Evolutionary conservation across 2,329 filamentous ascomycete genomes (phyloP).

Genomic region (Talaromyces pinophilus): DNA sequence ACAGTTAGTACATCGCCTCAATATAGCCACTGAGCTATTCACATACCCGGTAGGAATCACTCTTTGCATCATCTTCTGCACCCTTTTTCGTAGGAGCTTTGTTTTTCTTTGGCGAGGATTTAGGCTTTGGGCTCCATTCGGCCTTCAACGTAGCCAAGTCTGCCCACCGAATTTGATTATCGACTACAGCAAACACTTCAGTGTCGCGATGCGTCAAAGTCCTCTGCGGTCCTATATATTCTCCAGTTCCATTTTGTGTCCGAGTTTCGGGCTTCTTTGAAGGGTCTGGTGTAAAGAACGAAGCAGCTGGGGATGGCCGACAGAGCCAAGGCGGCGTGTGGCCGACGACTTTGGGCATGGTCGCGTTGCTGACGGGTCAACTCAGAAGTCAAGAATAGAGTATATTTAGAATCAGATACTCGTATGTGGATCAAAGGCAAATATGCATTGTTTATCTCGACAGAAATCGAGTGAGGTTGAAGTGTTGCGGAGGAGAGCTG

Average conservation of each 20-base stretch:
- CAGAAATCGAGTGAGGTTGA: not conserved
- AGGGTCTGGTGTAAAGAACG: slow-evolving; percentile 67
- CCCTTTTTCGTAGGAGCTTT: slow-evolving; percentile 26
- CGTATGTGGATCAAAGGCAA: not conserved
- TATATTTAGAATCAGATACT: not conserved
- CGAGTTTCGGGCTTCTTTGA: slow-evolving; percentile 40
- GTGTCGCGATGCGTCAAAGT: slow-evolving; percentile 80
- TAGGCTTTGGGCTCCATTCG: slow-evolving; percentile 47
- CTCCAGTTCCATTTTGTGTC: slow-evolving; percentile 30
- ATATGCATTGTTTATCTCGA: not conserved
- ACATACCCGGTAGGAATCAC: slow-evolving; percentile 34
- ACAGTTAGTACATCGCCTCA: slow-evolving; percentile 19
- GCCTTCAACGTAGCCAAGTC: slow-evolving; percentile 80
- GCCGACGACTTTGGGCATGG: slow-evolving; percentile 82
- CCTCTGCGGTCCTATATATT: slow-evolving; percentile 47
- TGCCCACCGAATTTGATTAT: slow-evolving; percentile 89
- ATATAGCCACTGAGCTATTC: slow-evolving; percentile 5
- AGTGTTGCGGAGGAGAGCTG: slow-evolving; percentile 12
- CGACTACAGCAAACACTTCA: slow-evolving; percentile 84
- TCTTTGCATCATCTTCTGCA: slow-evolving; percentile 38
- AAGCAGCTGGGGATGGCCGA: slow-evolving; percentile 72
- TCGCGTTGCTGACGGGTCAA: slow-evolving; percentile 22
- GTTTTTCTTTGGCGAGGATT: slow-evolving; percentile 33
- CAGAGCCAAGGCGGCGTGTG: slow-evolving; percentile 88
- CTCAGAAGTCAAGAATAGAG: not conserved